Evolutionary conservation across 805 yeast species (phyloP).

Genomic region (Zygoascus tannicola): DNA sequence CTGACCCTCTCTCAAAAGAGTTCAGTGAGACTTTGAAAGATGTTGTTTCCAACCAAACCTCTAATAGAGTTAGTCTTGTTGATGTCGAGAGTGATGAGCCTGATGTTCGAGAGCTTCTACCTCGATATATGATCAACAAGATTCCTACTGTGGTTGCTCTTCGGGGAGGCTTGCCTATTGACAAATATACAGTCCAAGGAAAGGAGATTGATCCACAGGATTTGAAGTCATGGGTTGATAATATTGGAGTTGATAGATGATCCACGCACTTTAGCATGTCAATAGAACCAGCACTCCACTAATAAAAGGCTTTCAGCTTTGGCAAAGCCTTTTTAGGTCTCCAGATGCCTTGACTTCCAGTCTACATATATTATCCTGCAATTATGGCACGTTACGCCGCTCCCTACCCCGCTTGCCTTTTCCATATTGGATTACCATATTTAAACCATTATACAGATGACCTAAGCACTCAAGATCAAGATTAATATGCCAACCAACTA

Average conservation of each 20-base stretch:
- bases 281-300: no score
- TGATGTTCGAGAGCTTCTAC: slow-evolving; percentile 49
- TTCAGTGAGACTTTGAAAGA: slow-evolving; percentile 54
- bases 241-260: slow-evolving; percentile 5
- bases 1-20: slow-evolving; percentile 52
- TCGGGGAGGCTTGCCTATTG: slow-evolving; percentile 51
- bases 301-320: no score
- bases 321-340: no score
- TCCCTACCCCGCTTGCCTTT: no score
- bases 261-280: no score
- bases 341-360: no score
- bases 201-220: slow-evolving; percentile 18
- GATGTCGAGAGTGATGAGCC: slow-evolving; percentile 64
- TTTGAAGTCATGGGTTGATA: slow-evolving; percentile 36
- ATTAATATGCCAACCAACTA: no score
- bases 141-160: slow-evolving; percentile 64
- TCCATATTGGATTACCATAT: no score
- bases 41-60: slow-evolving; percentile 41
- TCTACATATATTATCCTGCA: no score
- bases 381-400: no score
- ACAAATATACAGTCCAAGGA: slow-evolving; percentile 24
- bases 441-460: no score
- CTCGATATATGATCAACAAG: slow-evolving; percentile 45
- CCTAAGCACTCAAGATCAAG: no score
- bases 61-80: slow-evolving; percentile 49